Percentiles rank a stretch among this genome's conserved stretches.
These are phyloP conservation scores for Haplosporangium sp. DNA, from an alignment of 371 early-diverging fungal species.

Conservation along the genomic window DNA sequence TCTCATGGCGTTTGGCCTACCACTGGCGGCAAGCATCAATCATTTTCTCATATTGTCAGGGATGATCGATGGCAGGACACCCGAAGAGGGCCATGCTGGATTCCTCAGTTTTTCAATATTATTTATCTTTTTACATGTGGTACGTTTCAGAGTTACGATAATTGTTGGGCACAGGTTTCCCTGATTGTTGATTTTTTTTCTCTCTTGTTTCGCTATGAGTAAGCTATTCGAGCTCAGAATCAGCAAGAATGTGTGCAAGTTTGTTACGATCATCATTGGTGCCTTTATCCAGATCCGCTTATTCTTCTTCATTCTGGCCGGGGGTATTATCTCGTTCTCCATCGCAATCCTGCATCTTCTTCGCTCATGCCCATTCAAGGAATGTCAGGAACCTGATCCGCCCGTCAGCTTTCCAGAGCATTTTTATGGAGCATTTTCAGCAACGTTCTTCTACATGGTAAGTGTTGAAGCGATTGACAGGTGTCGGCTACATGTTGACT, in stretches of 20 bases:
- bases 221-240: constrained; percentile 16
- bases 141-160: neutral
- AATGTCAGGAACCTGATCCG: neutral
- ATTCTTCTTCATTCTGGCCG: constrained; percentile 20
- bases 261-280: constrained; percentile 11
- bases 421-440: constrained; percentile 25
- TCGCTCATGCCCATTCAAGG: neutral
- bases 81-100: too few species aligned
- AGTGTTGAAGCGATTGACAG: neutral
- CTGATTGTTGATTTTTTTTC: neutral
- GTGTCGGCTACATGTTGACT: too few species aligned
- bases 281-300: constrained; percentile 6
- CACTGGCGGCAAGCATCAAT: too few species aligned
- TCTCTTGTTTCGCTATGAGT: neutral
- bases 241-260: constrained; percentile 11
- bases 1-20: too few species aligned
- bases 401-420: constrained; percentile 3
- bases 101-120: too few species aligned
- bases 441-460: constrained; percentile 47
- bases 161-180: too few species aligned
- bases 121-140: too few species aligned
- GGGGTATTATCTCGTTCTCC: neutral
- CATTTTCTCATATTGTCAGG: too few species aligned
- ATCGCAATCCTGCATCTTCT: neutral
- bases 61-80: too few species aligned